Base-by-base conservation (phyloP, 768 basidiomycete genomes). In the Rhodotorula sphaerocarpa region DNA sequence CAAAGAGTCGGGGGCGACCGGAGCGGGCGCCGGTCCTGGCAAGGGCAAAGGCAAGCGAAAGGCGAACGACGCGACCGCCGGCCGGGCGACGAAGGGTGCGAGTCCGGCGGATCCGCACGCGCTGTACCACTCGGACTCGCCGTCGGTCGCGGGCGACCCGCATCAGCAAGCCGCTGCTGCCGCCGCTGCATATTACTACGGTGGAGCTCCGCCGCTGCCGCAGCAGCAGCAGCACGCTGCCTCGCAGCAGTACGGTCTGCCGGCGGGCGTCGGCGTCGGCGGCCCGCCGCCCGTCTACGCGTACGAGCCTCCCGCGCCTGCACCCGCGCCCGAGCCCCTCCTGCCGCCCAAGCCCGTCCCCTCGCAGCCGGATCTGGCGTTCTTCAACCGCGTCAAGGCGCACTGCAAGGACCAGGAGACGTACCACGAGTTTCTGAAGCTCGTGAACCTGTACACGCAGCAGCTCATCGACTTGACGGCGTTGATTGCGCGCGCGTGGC, bases 401-500 rank as follows among this genome's bases (percentile, higher is more conserved):
- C 72, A 73, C 66, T 75, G 77, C 65, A 77, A 78, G 59, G 77
- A 79, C 70, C 74, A 74, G 56, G 66, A 71, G 31, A 74, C 73
- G 34, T 79, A 79, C 63, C 63, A 92, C 72, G 92, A 97, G 70
- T 96, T 96, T 75, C 78, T 96, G 71, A 96, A 92, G 77, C 79
- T 97, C 41, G 80, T 96, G 55, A 86, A 84, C 72, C 80, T 96
- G 56, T 97, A 87, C 76, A 85, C 87, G 16, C 87, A 86, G 71
- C 90, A 92, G 57, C 84, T 96, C 68, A 86, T 97, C 70, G 89
- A 95, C 73, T 78, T 84, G 45, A 84, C 84, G 73, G 84, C 83
- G 16, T 82, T 97, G 47, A 79, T 96, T 44, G 84, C 89, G 62
- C 81, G 85, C 43, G 84, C 88, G n/a, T 80, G 81, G 55, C 79